Base-by-base conservation (phyloP, 768 basidiomycete species). In the Lactarius hengduanensis region DNA sequence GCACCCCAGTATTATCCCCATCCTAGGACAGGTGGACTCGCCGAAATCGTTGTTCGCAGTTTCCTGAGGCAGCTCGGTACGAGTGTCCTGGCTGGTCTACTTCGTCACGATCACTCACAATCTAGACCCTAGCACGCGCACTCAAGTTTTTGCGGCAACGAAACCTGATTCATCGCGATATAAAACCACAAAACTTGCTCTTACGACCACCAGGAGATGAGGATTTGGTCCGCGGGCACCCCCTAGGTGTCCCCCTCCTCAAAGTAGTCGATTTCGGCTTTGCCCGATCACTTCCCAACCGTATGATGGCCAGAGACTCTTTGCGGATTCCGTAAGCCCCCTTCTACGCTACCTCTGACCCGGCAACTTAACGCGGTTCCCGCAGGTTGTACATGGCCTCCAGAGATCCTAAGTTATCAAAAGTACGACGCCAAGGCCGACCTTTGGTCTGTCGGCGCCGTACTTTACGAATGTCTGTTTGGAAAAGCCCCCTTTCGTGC, bases 201-300 rank as follows among this genome's bases (percentile, higher is more conserved):
- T 79, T 99, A 28, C 92, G 88, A 64, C 92, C 96, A 0, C 86
- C 95, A 0, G 82, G 90, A 0, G 82, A 84, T 3, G 86, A 88
- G 61, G 94, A 97, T 72, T 78, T 94, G n/a, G 84, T 84, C 0
- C 84, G 89, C 53, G 94, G 96, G 1, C 94, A 98, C 77, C 94
- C 95, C 0, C 76, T 91, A 2, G 95, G 96, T 7, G 90, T 98
- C 2, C 97, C 97, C 1, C 86, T 98, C 28, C 86, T 99, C 72
- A 98, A 98, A 77, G 88, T 98, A 1, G 97, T 96, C 18, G 97
- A 98, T 77, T 99, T 99, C 75, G 97, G 97, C 0, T 99, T 99
- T 73, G 97, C 97, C 0, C 86, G 97, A 20, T 92, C 89, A 26
- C 80, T 99, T 2, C 95, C 96, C 0, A 91, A 89, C 40, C 87